A percentile compares a stretch with the other conserved stretches of the same genome.
Conservation (phyloP, 352 stramenopile species). For the Phytopythium litorale region DNA sequence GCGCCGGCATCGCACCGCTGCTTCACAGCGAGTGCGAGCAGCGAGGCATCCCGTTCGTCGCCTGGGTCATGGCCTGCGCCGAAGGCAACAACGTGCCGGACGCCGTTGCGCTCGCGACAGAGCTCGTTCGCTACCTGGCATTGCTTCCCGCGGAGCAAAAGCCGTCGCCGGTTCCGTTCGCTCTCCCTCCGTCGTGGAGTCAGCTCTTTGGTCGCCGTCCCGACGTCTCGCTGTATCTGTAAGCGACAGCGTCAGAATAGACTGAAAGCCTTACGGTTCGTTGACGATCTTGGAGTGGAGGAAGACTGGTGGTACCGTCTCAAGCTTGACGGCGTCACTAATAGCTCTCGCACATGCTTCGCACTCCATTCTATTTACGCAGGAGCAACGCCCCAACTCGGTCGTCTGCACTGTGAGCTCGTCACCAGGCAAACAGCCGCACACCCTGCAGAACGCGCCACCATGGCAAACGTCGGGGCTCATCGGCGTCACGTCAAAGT, state of each 20-base stretch:
- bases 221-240: slow-evolving; percentile 52
- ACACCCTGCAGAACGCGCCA: background rate
- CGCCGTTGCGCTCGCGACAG: slow-evolving; percentile 45
- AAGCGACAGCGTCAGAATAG: slow-evolving; percentile 16
- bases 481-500: background rate
- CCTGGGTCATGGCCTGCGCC: slow-evolving; percentile 63
- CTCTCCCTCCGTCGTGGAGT: slow-evolving; percentile 55
- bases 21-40: slow-evolving; percentile 35
- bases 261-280: background rate
- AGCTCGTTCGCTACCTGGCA: slow-evolving; percentile 42
- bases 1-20: slow-evolving; percentile 53
- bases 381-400: too few relatives aligned
- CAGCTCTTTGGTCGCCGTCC: slow-evolving; percentile 60
- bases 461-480: background rate
- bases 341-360: too few relatives aligned
- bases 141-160: slow-evolving; percentile 4
- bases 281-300: too few relatives aligned
- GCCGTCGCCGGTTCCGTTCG: slow-evolving; percentile 28
- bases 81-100: slow-evolving; percentile 83
- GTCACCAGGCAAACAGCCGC: too few relatives aligned
- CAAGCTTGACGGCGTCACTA: too few relatives aligned
- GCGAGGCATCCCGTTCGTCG: slow-evolving; percentile 36
- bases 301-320: too few relatives aligned
- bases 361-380: too few relatives aligned
- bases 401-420: too few relatives aligned